phyloP scores from a whole-genome alignment of 306 rosid genomes.

The Vigna radiata region DNA sequence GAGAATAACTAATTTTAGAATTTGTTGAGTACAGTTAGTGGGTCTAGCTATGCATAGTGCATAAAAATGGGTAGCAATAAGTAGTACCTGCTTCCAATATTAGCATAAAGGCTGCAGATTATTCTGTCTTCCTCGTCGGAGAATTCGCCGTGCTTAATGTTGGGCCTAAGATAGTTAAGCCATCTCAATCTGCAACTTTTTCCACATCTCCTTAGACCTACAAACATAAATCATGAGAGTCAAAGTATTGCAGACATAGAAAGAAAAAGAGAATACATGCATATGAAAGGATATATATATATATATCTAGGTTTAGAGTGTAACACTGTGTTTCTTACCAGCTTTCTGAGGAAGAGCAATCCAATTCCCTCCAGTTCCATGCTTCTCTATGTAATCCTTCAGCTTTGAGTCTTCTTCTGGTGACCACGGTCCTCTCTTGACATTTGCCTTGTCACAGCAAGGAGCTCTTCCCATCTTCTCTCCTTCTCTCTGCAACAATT shows the following conservation, averaged over 20 bases:
- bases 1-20: background rate
- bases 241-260: background rate
- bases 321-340: slow-evolving; percentile 52
- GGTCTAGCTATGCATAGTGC: slow-evolving; percentile 30
- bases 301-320: background rate
- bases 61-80: slow-evolving; percentile 28
- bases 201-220: slow-evolving; percentile 91
- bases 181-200: slow-evolving; percentile 96
- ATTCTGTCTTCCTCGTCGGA: slow-evolving; percentile 94
- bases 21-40: slow-evolving; percentile 6
- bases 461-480: slow-evolving; percentile 94
- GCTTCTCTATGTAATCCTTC: slow-evolving; percentile 70
- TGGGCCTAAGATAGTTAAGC: slow-evolving; percentile 95
- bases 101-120: slow-evolving; percentile 80
- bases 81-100: slow-evolving; percentile 85
- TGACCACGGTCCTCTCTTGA: slow-evolving; percentile 98
- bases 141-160: slow-evolving; percentile 92
- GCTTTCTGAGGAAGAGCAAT: slow-evolving; percentile 96
- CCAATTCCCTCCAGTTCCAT: slow-evolving; percentile 98
- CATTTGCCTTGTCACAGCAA: slow-evolving; percentile 96
- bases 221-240: slow-evolving; percentile 24
- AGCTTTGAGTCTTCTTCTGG: slow-evolving; percentile 94
- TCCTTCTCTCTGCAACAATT: slow-evolving; percentile 7
- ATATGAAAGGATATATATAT: background rate
- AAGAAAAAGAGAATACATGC: background rate